These are phyloP conservation scores for Tilletiopsis washingtonensis DNA, from an alignment of 1,284 basidiomycete genomes.

Conservation along the genomic window DNA sequence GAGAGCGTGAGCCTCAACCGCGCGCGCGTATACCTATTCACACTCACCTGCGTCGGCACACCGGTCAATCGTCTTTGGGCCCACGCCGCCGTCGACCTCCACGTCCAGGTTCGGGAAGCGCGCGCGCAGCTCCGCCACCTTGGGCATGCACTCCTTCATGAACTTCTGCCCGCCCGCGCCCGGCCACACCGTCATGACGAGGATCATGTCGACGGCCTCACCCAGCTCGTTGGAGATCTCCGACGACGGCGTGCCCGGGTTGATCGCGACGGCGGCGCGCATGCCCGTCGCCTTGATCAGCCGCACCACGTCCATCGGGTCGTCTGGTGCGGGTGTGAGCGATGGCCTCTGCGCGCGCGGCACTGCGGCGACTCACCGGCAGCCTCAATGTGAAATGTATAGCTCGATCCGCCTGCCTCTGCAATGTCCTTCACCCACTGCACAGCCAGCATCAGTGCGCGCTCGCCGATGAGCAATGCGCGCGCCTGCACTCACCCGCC, in stretches of 20 bases:
- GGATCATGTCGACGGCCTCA: conserved; percentile 43
- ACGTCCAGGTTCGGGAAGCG: conserved; percentile 84
- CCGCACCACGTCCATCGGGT: conserved; percentile 42
- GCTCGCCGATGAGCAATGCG: not conserved
- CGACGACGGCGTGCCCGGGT: conserved; percentile 28
- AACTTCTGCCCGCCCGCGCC: conserved; percentile 85
- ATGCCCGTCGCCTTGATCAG: conserved; percentile 43
- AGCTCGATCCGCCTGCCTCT: conserved; percentile 84
- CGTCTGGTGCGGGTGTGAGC: conserved; percentile 48
- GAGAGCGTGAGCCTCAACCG: not conserved
- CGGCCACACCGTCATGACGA: conserved; percentile 48
- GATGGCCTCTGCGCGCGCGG: not conserved
- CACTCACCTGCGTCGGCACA: conserved; percentile 80
- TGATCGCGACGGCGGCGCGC: conserved; percentile 45
- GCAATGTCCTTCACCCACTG: conserved; percentile 96
- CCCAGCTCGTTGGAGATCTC: conserved; percentile 14
- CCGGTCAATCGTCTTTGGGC: conserved; percentile 75
- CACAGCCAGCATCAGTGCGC: not conserved
- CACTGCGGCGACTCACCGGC: conserved; percentile 53
- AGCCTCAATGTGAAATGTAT: conserved; percentile 96
- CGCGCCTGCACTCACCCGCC: conserved; percentile 56
- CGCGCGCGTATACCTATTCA: not conserved
- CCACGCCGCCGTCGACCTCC: conserved; percentile 94
- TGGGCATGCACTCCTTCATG: conserved; percentile 81
- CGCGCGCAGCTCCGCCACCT: conserved; percentile 79